These are phyloP conservation scores for Raffaelea ambrosiae DNA, from an alignment of 2,329 filamentous ascomycete species.

Conservation along the genomic window DNA sequence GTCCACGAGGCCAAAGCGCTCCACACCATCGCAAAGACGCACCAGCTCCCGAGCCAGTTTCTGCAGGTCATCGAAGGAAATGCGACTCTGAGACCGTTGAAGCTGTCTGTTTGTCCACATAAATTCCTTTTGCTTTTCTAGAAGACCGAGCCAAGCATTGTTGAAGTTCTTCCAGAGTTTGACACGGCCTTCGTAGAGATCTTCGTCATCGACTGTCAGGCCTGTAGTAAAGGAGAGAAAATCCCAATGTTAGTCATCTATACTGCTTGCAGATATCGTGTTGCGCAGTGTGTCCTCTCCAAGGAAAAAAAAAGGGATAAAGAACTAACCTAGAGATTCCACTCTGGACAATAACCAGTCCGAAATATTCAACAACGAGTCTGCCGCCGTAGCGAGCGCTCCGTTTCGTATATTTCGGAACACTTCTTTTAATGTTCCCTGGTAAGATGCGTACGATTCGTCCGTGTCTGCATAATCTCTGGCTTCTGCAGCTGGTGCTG, in stretches of 20 bases:
- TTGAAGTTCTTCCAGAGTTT: constrained; percentile 94
- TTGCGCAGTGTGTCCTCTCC: too few species aligned
- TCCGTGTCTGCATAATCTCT: constrained; percentile 27
- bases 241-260: too few species aligned
- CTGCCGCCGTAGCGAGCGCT: constrained; percentile 39
- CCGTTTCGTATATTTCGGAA: constrained; percentile 61
- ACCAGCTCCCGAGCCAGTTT: constrained; percentile 78
- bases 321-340: constrained; percentile 42
- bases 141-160: constrained; percentile 75
- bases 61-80: constrained; percentile 61
- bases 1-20: constrained; percentile 89
- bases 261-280: too few species aligned
- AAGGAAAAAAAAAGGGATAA: neutral
- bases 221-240: constrained; percentile 40
- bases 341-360: constrained; percentile 49
- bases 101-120: constrained; percentile 50
- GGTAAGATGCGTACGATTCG: constrained; percentile 60
- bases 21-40: constrained; percentile 74
- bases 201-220: constrained; percentile 73
- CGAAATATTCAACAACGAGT: constrained; percentile 43
- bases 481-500: neutral
- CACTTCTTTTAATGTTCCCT: constrained; percentile 52
- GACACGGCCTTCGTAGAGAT: constrained; percentile 65
- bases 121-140: constrained; percentile 77
- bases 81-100: constrained; percentile 50